Evolutionary conservation across 202 grass and related monocot species (phyloP).

Genomic region (Zoysia matrella): DNA sequence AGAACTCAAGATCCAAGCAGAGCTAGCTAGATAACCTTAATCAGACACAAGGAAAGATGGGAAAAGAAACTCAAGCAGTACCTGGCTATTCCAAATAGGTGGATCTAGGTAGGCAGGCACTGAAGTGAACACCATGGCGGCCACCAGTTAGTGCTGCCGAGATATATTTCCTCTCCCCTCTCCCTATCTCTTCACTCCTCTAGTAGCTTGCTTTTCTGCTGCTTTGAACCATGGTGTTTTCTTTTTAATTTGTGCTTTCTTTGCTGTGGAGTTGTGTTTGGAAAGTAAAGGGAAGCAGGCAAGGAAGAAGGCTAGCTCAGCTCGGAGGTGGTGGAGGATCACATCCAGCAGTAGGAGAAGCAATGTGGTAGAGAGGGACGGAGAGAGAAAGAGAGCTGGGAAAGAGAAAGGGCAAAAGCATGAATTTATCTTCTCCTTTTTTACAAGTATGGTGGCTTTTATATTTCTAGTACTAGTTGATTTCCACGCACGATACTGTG

Average conservation of each 20-base stretch:
- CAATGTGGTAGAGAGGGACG: slow-evolving; percentile 31
- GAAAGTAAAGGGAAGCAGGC: slow-evolving; percentile 51
- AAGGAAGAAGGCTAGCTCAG: slow-evolving; percentile 48
- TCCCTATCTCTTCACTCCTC: slow-evolving; percentile 39
- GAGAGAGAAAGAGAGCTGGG: slow-evolving; percentile 22
- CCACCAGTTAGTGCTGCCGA: slow-evolving; percentile 47
- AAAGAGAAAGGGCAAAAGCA: slow-evolving; percentile 67
- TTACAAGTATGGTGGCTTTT: slow-evolving; percentile 58
- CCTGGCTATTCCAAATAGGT: slow-evolving; percentile 94
- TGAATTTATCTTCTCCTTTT: slow-evolving; percentile 69
- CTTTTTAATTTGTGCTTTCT: slow-evolving; percentile 60
- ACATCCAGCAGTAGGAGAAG: slow-evolving; percentile 64
- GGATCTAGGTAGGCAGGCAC: slow-evolving; percentile 93
- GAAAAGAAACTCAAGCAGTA: slow-evolving; percentile 54
- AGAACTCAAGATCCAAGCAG: slow-evolving; percentile 1
- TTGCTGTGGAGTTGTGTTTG: slow-evolving; percentile 51
- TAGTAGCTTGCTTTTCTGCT: slow-evolving; percentile 48
- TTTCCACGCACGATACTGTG: too few species aligned
- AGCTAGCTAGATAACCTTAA: slow-evolving; percentile 1
- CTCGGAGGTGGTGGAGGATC: slow-evolving; percentile 82
- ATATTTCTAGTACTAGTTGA: slow-evolving; percentile 51
- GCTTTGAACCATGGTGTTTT: slow-evolving; percentile 65
- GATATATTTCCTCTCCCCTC: slow-evolving; percentile 42
- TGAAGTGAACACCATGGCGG: slow-evolving; percentile 89
- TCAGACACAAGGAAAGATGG: slow-evolving; percentile 2